Percentiles rank a stretch among this genome's conserved stretches.
phyloP scores from a whole-genome alignment of 495 filamentous ascomycete genomes.

The Terfezia claveryi region DNA sequence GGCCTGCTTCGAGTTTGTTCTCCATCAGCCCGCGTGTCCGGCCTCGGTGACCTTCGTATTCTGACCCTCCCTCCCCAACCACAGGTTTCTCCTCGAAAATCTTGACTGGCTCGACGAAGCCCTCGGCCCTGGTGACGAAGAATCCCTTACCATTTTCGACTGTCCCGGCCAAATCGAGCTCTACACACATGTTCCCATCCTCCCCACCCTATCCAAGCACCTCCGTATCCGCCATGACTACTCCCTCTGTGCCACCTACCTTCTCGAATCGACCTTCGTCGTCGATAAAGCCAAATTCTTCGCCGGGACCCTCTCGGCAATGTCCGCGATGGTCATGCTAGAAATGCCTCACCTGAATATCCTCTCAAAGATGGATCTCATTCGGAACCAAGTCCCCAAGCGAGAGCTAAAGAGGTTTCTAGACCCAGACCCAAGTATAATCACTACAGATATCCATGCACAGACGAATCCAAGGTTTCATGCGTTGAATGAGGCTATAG shows the following conservation, averaged over 20 bases:
- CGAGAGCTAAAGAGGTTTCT: conserved; percentile 71
- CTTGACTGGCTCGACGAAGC: conserved; percentile 79
- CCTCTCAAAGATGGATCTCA: conserved; percentile 88
- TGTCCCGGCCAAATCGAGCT: conserved; percentile 98
- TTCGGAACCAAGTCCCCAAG: conserved; percentile 60
- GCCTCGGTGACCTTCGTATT: background rate
- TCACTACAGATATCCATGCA: conserved; percentile 16
- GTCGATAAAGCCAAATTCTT: conserved; percentile 94
- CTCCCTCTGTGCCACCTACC: conserved; percentile 81
- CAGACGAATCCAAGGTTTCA: conserved; percentile 19
- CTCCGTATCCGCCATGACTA: conserved; percentile 64
- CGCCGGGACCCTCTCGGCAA: conserved; percentile 78
- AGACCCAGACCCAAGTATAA: conserved; percentile 47
- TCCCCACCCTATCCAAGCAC: conserved; percentile 66
- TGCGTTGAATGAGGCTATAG: conserved; percentile 39
- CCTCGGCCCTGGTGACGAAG: conserved; percentile 67
- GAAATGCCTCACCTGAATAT: conserved; percentile 91
- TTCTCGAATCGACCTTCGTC: conserved; percentile 86
- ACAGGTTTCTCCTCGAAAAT: conserved; percentile 65
- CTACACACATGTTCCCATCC: conserved; percentile 85
- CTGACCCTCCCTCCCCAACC: background rate
- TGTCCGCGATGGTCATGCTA: conserved; percentile 97
- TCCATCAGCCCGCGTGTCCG: conserved; percentile 2
- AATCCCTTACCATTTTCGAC: conserved; percentile 91
- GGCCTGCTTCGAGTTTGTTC: conserved; percentile 82